These are phyloP conservation scores for Diospyros kaki DNA, from an alignment of 148 eudicot species.

Conservation along the genomic window DNA sequence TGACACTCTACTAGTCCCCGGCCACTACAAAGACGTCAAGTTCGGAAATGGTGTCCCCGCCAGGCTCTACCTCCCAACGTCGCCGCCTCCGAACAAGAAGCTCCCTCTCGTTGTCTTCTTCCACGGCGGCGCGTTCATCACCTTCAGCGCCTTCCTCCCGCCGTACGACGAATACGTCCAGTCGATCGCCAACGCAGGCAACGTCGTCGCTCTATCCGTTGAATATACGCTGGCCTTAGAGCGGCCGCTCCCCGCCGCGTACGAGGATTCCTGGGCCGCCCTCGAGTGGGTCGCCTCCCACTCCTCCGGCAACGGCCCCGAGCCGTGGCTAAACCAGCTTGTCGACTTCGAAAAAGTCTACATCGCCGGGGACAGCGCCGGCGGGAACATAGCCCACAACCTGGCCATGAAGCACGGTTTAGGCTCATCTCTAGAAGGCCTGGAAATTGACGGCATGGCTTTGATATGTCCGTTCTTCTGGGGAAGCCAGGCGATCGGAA, in stretches of 20 bases:
- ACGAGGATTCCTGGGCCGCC: slow-evolving; percentile 37
- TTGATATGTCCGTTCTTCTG: slow-evolving; percentile 35
- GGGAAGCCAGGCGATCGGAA: neutral
- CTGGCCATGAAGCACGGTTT: slow-evolving; percentile 18
- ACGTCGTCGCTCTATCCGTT: slow-evolving; percentile 19
- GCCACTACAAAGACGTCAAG: neutral
- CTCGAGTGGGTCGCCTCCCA: slow-evolving; percentile 33
- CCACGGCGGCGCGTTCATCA: slow-evolving; percentile 38
- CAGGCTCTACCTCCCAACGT: slow-evolving; percentile 31
- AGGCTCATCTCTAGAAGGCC: neutral
- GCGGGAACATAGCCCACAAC: slow-evolving; percentile 40
- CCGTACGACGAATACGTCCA: neutral
- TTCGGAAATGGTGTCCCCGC: slow-evolving; percentile 2
- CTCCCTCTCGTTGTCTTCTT: slow-evolving; percentile 33
- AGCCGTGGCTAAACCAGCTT: slow-evolving; percentile 26
- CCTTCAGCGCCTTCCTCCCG: slow-evolving; percentile 10
- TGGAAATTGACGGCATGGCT: slow-evolving; percentile 19
- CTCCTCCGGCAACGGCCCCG: slow-evolving; percentile 13
- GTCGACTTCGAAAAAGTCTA: slow-evolving; percentile 19
- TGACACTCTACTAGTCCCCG: too few species aligned
- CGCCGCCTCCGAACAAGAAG: neutral
- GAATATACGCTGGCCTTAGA: slow-evolving; percentile 38
- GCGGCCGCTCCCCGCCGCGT: slow-evolving; percentile 25
- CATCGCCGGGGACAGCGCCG: slow-evolving; percentile 38
- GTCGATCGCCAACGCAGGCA: neutral